Percentiles rank a stretch among this genome's conserved stretches.
Conservation (phyloP, 768 basidiomycete genomes). For the Tylopilus plumbeoviolaceoides region DNA sequence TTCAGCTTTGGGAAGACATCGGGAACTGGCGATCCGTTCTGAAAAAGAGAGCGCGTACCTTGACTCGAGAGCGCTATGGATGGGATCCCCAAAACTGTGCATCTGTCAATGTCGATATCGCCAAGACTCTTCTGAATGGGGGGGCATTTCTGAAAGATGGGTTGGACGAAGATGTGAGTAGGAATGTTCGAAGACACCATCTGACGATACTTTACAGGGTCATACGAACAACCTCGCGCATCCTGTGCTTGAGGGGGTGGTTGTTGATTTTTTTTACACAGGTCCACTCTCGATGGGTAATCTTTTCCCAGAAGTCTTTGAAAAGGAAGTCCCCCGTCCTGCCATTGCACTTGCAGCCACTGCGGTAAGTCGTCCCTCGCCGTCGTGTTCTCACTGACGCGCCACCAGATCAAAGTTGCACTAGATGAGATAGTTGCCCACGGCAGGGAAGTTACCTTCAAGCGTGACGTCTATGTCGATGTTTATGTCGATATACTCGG, state of each 20-base stretch:
- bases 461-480: neutral
- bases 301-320: slow-evolving; percentile 2
- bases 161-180: neutral
- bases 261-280: slow-evolving; percentile 8
- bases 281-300: neutral
- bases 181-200: too few species aligned
- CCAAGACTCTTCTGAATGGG: neutral
- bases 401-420: slow-evolving; percentile 1
- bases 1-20: neutral
- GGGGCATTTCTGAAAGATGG: neutral
- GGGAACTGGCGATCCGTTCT: neutral
- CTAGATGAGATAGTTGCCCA: neutral
- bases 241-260: neutral
- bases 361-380: neutral
- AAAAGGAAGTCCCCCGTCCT: neutral
- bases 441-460: slow-evolving; percentile 8
- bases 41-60: neutral
- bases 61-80: neutral
- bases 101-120: neutral
- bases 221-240: slow-evolving; percentile 8
- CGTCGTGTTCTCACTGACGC: too few species aligned
- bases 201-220: neutral
- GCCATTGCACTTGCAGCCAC: slow-evolving; percentile 1
- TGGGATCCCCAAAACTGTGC: neutral
- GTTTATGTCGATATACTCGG: too few species aligned